These are phyloP conservation scores for Naganishia vaughanmartiniae DNA, from an alignment of 768 basidiomycete species.

Conservation along the genomic window DNA sequence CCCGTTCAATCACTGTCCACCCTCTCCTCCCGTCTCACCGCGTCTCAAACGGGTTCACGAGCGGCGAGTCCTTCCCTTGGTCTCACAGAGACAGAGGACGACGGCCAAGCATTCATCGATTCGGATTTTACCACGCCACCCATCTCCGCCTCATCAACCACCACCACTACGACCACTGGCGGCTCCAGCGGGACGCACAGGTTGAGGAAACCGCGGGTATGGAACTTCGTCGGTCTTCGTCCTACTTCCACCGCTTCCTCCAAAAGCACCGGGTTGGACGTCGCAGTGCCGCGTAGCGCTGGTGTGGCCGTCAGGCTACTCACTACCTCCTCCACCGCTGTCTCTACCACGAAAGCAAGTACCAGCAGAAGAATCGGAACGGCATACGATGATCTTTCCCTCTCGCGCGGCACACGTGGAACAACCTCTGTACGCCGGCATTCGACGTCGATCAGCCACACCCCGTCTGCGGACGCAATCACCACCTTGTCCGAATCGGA, in stretches of 20 bases:
- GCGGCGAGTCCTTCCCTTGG: not conserved
- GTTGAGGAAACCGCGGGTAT: not conserved
- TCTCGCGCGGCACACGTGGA: not conserved
- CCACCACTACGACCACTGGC: too few relatives aligned
- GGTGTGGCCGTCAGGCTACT: not conserved
- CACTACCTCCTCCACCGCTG: not conserved
- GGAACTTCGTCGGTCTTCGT: not conserved
- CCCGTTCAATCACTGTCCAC: conserved; percentile 8
- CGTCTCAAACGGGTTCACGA: not conserved
- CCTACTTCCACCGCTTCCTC: not conserved
- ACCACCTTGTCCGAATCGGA: conserved; percentile 10
- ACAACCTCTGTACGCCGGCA: conserved; percentile 25
- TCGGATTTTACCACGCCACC: not conserved
- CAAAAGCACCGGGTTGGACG: not conserved
- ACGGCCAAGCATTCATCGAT: conserved; percentile 1
- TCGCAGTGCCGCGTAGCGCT: not conserved
- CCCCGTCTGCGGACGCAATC: conserved; percentile 7
- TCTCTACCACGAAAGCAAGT: not conserved
- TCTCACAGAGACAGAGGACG: not conserved
- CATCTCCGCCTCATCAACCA: too few relatives aligned
- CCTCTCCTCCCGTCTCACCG: not conserved
- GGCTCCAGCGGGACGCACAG: not conserved
- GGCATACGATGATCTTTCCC: not conserved
- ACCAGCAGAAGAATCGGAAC: not conserved
- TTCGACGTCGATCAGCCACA: not conserved